Percentiles rank a stretch among this genome's conserved stretches.
These are phyloP conservation scores for Xanthoconium purpureum DNA, from an alignment of 768 basidiomycete species.

Conservation along the genomic window DNA sequence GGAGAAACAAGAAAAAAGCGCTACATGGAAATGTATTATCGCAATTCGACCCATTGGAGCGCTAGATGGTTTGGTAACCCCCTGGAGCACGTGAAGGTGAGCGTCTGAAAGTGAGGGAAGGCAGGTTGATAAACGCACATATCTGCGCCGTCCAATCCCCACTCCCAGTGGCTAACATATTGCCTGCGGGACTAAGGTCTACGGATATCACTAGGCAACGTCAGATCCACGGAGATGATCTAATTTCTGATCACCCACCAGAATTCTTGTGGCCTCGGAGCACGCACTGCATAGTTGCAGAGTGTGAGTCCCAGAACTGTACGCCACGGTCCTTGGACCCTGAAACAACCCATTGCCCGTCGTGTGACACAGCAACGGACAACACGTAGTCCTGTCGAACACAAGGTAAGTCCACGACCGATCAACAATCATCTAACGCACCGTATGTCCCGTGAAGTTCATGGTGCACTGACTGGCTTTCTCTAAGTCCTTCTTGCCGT, in stretches of 20 bases:
- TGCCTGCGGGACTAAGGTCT: constrained; percentile 60
- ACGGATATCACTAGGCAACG: constrained; percentile 59
- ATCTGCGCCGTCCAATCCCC: constrained; percentile 72
- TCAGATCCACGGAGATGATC: constrained; percentile 5
- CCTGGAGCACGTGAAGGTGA: constrained; percentile 16
- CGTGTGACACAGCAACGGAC: constrained; percentile 81
- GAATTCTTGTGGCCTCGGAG: constrained; percentile 76
- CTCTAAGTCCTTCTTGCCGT: constrained; percentile 49
- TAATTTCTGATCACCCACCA: constrained; percentile 38
- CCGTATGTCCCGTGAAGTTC: constrained; percentile 89
- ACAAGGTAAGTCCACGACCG: neutral
- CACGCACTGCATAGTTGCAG: constrained; percentile 85
- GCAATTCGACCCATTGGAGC: constrained; percentile 4
- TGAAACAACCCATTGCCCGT: constrained; percentile 93
- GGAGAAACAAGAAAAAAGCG: constrained; percentile 25
- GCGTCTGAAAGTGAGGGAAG: neutral
- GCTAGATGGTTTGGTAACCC: constrained; percentile 32
- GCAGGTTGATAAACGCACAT: constrained; percentile 40
- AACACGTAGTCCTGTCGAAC: constrained; percentile 62
- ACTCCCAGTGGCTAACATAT: constrained; percentile 63
- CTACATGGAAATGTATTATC: constrained; percentile 26
- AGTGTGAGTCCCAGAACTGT: constrained; percentile 86
- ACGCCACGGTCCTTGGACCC: constrained; percentile 96
- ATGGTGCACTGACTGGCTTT: constrained; percentile 62
- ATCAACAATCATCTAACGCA: constrained; percentile 29